phyloP scores from a whole-genome alignment of 2,329 filamentous ascomycete genomes.

The Cercospora sojina region DNA sequence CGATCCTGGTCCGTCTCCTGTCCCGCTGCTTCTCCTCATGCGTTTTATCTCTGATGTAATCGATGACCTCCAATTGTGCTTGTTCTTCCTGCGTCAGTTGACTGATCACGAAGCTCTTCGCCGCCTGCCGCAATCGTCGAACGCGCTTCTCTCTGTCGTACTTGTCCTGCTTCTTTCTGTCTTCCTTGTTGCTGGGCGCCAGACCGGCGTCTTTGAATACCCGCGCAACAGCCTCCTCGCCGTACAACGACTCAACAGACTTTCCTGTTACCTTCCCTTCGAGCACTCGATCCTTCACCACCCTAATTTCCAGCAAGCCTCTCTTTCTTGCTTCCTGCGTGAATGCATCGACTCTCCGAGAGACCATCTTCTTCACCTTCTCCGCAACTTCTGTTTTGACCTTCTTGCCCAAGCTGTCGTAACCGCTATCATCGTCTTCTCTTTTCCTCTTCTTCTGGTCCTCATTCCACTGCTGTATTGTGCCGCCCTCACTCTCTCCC shows the following conservation, averaged over 20 bases:
- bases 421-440: slow-evolving; percentile 5
- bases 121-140: slow-evolving; percentile 24
- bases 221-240: slow-evolving; percentile 8
- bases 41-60: neutral
- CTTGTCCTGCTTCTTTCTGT: slow-evolving; percentile 17
- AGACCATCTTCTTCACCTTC: slow-evolving; percentile 10
- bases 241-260: slow-evolving; percentile 6
- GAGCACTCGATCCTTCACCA: neutral
- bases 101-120: slow-evolving; percentile 18
- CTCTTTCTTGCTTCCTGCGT: slow-evolving; percentile 14
- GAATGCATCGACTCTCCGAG: slow-evolving; percentile 5
- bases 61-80: neutral
- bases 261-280: slow-evolving; percentile 13
- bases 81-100: slow-evolving; percentile 18
- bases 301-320: slow-evolving; percentile 14
- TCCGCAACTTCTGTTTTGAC: slow-evolving; percentile 11
- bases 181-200: neutral
- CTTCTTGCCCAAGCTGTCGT: slow-evolving; percentile 24
- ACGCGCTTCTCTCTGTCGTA: slow-evolving; percentile 20
- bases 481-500: slow-evolving; percentile 75
- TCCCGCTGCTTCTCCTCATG: slow-evolving; percentile 10
- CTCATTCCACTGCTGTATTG: slow-evolving; percentile 46
- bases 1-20: slow-evolving; percentile 10
- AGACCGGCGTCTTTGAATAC: slow-evolving; percentile 16
- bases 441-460: slow-evolving; percentile 21